Percentiles rank a stretch among this genome's conserved stretches.
Conservation (phyloP, 2,329 filamentous ascomycete genomes). For the Xylariomycetidae sp. region DNA sequence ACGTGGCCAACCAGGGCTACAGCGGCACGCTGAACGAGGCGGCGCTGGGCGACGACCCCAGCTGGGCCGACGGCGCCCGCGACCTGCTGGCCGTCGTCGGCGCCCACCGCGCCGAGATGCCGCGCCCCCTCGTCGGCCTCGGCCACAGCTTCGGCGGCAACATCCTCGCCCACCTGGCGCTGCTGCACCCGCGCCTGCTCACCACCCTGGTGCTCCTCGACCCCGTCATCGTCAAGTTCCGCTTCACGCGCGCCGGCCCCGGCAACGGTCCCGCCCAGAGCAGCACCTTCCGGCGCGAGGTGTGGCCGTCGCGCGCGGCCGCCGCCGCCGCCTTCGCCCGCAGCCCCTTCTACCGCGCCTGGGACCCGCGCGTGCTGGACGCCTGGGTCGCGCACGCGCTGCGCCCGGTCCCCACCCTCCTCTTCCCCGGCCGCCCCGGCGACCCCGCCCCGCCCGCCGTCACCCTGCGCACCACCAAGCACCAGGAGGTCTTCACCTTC, state of each 20-base stretch:
- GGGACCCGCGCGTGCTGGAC: constrained; percentile 76
- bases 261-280: constrained; percentile 42
- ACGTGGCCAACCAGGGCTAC: constrained; percentile 78
- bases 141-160: constrained; percentile 86
- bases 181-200: constrained; percentile 77
- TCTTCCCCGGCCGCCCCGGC: constrained; percentile 42
- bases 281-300: constrained; percentile 68
- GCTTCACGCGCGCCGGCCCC: constrained; percentile 29
- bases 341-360: constrained; percentile 71
- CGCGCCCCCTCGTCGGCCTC: constrained; percentile 74
- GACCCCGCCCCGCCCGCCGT: constrained; percentile 41
- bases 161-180: constrained; percentile 63
- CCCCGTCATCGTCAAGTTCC: constrained; percentile 62
- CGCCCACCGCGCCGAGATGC: constrained; percentile 70
- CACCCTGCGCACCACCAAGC: constrained; percentile 74
- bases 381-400: constrained; percentile 68
- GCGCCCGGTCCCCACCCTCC: constrained; percentile 61
- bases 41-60: constrained; percentile 75
- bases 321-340: constrained; percentile 62
- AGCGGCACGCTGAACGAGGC: constrained; percentile 73
- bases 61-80: constrained; percentile 79
- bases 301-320: constrained; percentile 70
- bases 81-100: constrained; percentile 85
- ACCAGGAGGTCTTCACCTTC: constrained; percentile 82
- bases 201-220: constrained; percentile 74